Conservation (phyloP, 2,329 filamentous ascomycete species). For the Kalmusia sp. region DNA sequence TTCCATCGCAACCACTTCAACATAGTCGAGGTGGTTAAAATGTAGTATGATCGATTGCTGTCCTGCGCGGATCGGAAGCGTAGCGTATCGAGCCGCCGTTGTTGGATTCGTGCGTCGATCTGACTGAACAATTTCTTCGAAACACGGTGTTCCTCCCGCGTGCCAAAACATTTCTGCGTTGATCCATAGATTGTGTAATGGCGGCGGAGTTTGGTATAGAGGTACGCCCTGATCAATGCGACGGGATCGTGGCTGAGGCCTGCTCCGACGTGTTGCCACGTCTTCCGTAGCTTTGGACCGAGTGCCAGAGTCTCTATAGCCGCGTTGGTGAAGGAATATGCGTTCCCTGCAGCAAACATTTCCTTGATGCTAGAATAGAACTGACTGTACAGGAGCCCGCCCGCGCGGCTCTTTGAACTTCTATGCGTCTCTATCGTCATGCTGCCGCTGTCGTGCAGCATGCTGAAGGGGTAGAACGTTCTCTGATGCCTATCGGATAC, state of each 20-base stretch:
- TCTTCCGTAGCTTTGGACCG: constrained; percentile 1
- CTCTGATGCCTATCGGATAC: neutral
- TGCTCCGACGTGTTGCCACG: neutral
- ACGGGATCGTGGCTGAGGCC: neutral
- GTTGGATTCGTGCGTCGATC: neutral
- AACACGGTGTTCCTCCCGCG: neutral
- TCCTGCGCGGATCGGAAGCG: neutral
- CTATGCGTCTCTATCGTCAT: neutral
- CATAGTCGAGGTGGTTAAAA: neutral
- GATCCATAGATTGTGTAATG: neutral
- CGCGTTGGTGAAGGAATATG: neutral
- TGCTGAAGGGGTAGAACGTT: constrained; percentile 1
- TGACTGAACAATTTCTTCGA: neutral
- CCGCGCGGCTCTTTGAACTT: neutral
- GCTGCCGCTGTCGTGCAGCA: neutral
- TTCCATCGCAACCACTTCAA: constrained; percentile 5
- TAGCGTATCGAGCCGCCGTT: neutral
- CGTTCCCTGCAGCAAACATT: neutral
- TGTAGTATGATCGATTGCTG: neutral
- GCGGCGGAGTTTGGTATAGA: constrained; percentile 2
- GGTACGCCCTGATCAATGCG: neutral
- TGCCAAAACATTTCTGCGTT: constrained; percentile 2
- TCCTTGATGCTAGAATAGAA: constrained; percentile 3
- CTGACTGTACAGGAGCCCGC: constrained; percentile 1
- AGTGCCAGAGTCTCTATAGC: constrained; percentile 2